phyloP scores from a whole-genome alignment of 2,329 filamentous ascomycete genomes.

The Chrysosporium keratinophilum region DNA sequence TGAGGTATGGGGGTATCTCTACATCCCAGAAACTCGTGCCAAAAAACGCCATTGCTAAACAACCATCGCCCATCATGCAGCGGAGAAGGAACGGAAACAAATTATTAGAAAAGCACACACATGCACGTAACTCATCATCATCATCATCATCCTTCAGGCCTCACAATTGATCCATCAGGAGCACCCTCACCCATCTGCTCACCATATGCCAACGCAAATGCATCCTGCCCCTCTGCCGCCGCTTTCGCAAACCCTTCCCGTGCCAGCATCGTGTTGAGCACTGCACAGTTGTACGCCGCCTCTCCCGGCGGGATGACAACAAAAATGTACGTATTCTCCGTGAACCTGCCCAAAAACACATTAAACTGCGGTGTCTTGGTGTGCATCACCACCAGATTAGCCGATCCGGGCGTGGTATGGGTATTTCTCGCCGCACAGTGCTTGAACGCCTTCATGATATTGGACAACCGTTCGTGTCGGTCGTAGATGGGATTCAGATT shows the following conservation, averaged over 20 bases:
- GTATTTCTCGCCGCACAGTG: conserved; percentile 50
- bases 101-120: background rate
- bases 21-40: background rate
- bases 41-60: conserved; percentile 3
- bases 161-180: background rate
- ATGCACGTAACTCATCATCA: background rate
- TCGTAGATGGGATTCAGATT: conserved; percentile 78
- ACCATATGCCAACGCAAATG: conserved; percentile 30
- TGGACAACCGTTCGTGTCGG: conserved; percentile 86
- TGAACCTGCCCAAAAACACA: conserved; percentile 90
- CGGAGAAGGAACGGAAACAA: background rate
- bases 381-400: conserved; percentile 38
- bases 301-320: conserved; percentile 86
- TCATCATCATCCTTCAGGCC: background rate
- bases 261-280: conserved; percentile 81
- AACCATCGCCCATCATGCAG: background rate
- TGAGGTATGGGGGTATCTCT: background rate
- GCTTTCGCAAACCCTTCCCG: conserved; percentile 66
- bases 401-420: conserved; percentile 34
- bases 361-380: conserved; percentile 58
- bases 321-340: conserved; percentile 94
- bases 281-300: conserved; percentile 78
- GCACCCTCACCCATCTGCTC: conserved; percentile 2
- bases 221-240: conserved; percentile 39
- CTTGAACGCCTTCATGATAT: conserved; percentile 98